These are phyloP conservation scores for Carex scoparia DNA, from an alignment of 176 grass and related monocot genomes.

Conservation along the genomic window DNA sequence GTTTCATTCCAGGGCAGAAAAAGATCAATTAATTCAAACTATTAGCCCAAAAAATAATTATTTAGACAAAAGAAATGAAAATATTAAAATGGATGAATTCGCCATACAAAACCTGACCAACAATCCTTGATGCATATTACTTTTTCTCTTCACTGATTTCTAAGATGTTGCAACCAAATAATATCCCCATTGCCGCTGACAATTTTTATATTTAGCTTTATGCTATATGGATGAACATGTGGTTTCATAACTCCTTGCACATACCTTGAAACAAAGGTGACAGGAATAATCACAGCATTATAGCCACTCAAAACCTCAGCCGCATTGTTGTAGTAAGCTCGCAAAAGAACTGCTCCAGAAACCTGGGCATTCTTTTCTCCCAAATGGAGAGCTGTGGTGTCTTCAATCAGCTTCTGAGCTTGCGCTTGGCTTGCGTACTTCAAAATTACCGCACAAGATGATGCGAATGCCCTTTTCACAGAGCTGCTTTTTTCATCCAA, in stretches of 20 bases:
- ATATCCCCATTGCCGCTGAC: not conserved
- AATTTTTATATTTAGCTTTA: not conserved
- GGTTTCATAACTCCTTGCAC: slow-evolving; percentile 11
- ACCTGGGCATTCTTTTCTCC: slow-evolving; percentile 83
- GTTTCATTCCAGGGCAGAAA: not conserved
- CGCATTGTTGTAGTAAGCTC: slow-evolving; percentile 77
- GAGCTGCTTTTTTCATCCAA: slow-evolving; percentile 74
- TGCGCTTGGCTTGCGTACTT: slow-evolving; percentile 74
- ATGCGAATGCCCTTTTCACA: slow-evolving; percentile 74
- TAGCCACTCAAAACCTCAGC: slow-evolving; percentile 74
- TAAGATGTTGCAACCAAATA: not conserved
- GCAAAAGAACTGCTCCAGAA: slow-evolving; percentile 88
- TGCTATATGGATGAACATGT: not conserved
- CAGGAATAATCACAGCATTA: slow-evolving; percentile 58
- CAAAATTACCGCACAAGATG: slow-evolving; percentile 72
- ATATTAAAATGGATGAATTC: not conserved
- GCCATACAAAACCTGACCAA: not conserved
- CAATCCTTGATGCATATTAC: not conserved
- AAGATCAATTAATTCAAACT: not conserved
- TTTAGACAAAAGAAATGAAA: not conserved
- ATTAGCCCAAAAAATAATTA: not conserved
- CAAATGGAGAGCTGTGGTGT: slow-evolving; percentile 67
- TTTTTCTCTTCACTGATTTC: not conserved
- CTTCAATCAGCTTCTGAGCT: slow-evolving; percentile 82
- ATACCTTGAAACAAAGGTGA: slow-evolving; percentile 94